Percentiles rank a stretch among this genome's conserved stretches.
Conservation (phyloP, 1,284 basidiomycete genomes). For the Ganoderma lucidum region DNA sequence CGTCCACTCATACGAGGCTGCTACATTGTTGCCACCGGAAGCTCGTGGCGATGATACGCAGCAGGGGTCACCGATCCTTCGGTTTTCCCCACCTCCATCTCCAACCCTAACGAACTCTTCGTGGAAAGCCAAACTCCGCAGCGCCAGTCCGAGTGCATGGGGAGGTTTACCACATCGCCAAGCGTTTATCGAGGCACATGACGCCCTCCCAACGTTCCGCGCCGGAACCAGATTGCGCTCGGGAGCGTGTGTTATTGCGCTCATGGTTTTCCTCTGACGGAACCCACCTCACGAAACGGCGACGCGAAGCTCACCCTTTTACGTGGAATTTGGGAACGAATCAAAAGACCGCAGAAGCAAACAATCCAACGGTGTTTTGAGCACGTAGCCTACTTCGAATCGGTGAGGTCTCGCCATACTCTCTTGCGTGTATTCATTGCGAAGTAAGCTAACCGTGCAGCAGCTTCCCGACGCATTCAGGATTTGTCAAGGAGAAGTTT, state of each 20-base stretch:
- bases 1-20: not conserved
- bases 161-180: not conserved
- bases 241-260: constrained; percentile 4
- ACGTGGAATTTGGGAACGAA: constrained; percentile 41
- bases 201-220: constrained; percentile 14
- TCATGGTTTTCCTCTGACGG: constrained; percentile 13
- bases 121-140: not conserved
- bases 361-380: constrained; percentile 21
- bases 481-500: constrained; percentile 3
- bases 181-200: not conserved
- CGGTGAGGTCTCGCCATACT: not conserved
- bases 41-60: not conserved
- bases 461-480: constrained; percentile 6
- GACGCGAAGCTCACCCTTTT: constrained; percentile 41
- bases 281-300: constrained; percentile 29
- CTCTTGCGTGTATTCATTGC: no score
- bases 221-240: constrained; percentile 5
- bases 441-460: not conserved
- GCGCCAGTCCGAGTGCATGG: not conserved
- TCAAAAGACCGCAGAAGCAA: constrained; percentile 37
- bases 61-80: not conserved
- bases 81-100: not conserved
- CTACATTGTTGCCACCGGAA: not conserved
- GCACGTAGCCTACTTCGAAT: not conserved
- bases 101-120: not conserved